phyloP scores from a whole-genome alignment of 2,329 filamentous ascomycete genomes.

The Phialemoniopsis sp. region DNA sequence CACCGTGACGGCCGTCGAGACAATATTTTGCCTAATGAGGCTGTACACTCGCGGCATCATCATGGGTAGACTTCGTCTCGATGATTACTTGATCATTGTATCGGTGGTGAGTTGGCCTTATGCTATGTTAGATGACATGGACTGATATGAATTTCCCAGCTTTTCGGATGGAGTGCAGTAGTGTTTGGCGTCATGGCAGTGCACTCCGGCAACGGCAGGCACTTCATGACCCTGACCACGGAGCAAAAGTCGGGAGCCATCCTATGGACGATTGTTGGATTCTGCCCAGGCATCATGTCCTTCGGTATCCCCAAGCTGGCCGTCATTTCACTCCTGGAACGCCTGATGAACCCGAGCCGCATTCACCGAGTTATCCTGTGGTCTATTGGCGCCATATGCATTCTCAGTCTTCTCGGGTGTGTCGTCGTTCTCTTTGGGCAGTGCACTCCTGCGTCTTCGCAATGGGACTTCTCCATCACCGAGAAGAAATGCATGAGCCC shows the following conservation, averaged over 20 bases:
- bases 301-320: slow-evolving; percentile 36
- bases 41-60: too few species aligned
- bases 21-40: too few species aligned
- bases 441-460: slow-evolving; percentile 22
- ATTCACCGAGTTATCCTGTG: slow-evolving; percentile 29
- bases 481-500: slow-evolving; percentile 27
- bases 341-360: slow-evolving; percentile 29
- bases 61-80: slow-evolving; percentile 23
- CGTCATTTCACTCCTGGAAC: slow-evolving; percentile 29
- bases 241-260: slow-evolving; percentile 22
- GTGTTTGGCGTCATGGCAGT: slow-evolving; percentile 27
- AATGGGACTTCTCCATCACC: slow-evolving; percentile 30
- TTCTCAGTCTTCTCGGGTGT: slow-evolving; percentile 23
- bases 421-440: slow-evolving; percentile 35
- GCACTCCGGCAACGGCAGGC: slow-evolving; percentile 30
- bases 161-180: slow-evolving; percentile 26
- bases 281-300: slow-evolving; percentile 29
- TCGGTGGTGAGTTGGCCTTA: slow-evolving; percentile 19
- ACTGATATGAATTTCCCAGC: slow-evolving; percentile 10
- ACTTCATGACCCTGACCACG: slow-evolving; percentile 23
- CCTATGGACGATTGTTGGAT: slow-evolving; percentile 29
- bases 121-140: too few species aligned
- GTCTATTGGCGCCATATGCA: slow-evolving; percentile 22
- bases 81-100: slow-evolving; percentile 29
- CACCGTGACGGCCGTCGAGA: too few species aligned